Evolutionary conservation across 2,329 filamentous ascomycete genomes (phyloP).

Genomic region (Phialocephala subalpina): DNA sequence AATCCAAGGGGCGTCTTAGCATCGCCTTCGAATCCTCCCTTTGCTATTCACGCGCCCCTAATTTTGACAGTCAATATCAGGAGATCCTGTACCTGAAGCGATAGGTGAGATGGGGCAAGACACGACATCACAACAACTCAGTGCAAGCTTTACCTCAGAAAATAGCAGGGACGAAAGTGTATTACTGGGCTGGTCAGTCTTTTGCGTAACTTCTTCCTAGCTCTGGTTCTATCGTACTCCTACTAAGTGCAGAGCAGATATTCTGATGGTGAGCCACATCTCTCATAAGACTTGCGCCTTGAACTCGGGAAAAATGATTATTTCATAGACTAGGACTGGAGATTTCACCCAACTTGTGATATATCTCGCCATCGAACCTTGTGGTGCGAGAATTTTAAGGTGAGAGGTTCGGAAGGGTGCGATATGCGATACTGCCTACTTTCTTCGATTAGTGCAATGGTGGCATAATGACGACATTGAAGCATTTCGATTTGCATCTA

Average conservation of each 20-base stretch:
- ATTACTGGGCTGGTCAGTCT: too few species aligned
- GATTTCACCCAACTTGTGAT: not conserved
- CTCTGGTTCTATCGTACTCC: not conserved
- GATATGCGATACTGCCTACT: too few species aligned
- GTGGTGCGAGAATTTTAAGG: not conserved
- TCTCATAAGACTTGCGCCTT: not conserved
- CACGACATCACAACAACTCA: not conserved
- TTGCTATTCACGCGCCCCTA: slow-evolving; percentile 11
- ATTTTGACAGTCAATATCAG: too few species aligned
- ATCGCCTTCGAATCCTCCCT: not conserved
- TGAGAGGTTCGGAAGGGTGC: too few species aligned
- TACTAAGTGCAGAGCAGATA: not conserved
- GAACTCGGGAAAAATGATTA: not conserved
- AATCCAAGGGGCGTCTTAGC: not conserved
- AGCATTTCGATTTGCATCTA: too few species aligned
- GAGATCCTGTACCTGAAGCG: not conserved
- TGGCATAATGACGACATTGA: too few species aligned
- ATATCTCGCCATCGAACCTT: not conserved
- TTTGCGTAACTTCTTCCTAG: not conserved
- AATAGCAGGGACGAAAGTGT: too few species aligned
- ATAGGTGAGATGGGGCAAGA: not conserved
- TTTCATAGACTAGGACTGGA: not conserved
- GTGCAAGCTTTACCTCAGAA: too few species aligned
- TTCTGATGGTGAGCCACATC: not conserved
- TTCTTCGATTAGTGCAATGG: too few species aligned